Evolutionary conservation across 2,329 filamentous ascomycete genomes (phyloP), one percentile per base, ranked within the genome.

Genomic region (Fusarium beomiforme): DNA sequence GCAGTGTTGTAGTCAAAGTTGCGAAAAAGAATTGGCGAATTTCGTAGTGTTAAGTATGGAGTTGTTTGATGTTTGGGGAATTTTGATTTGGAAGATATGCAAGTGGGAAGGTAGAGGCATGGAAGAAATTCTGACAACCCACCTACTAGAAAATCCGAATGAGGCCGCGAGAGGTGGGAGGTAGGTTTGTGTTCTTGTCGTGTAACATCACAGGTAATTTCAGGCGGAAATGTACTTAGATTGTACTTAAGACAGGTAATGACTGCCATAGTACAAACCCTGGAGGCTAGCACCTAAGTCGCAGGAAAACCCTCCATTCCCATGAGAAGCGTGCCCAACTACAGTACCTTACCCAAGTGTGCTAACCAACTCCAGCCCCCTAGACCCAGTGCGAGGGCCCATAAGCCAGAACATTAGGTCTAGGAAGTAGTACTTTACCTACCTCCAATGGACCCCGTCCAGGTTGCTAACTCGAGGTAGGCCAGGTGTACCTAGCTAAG

Each of bases 61-160:
- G 51, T 56, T 70, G 56, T 54, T 70, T 26, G 66, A 67, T 64
- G 59, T 59, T 59, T 69, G 47, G 64, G 69, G 56, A 58, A 56
- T 66, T 71, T 72, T 64, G 63, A 64, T 63, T 56, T 50, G 36
- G 41, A 42, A 70, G 55, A 59, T 59, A 63, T 70, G 69, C 55
- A 54, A 72, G 69, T 70, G 69, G 58, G 61, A 61, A 62, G 55
- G 54, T 64, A 41, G 53, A 72, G 43, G 56, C 47, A 56, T 56
- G 64, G 69, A 60, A 71, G 50, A 71, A 71, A 67, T 72, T 72
- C 69, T 72, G 44, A 57, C 53, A 71, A 56, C 60, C 69, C 69
- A 72, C 60, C 59, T 69, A 51, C 51, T 44, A 62, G 57, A 72
- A 71, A 70, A 56, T 67, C 59, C 41, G 41, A 49, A 41, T 42